phyloP scores from a whole-genome alignment of 2,329 filamentous ascomycete species.

The Neonectria faginata region DNA sequence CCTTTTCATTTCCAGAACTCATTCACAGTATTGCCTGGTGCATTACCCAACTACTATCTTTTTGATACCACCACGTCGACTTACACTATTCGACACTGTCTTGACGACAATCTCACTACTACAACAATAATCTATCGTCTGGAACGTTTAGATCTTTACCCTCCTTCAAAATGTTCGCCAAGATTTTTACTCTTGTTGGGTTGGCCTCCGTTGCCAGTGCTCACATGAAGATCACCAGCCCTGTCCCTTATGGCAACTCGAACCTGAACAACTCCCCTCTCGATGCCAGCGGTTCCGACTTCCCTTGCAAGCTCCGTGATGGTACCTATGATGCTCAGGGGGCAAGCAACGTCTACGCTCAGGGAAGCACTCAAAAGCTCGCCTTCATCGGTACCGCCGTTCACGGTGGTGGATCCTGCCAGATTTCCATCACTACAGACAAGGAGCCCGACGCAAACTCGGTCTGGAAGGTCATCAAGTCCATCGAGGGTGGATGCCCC shows the following conservation, averaged over 20 bases:
- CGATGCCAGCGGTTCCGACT: conserved; percentile 69
- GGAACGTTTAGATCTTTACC: conserved; percentile 46
- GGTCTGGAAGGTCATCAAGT: conserved; percentile 90
- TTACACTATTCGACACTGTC: conserved; percentile 44
- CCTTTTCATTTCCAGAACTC: conserved; percentile 41
- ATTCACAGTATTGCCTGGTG: conserved; percentile 44
- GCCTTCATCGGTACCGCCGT: conserved; percentile 77
- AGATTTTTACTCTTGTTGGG: conserved; percentile 64
- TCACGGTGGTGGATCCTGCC: conserved; percentile 94
- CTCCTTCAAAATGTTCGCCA: conserved; percentile 62
- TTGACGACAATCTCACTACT: conserved; percentile 44
- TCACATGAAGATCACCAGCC: conserved; percentile 80
- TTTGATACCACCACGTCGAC: conserved; percentile 37
- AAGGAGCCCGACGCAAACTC: conserved; percentile 72
- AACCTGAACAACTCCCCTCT: conserved; percentile 73
- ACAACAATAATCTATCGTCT: conserved; percentile 45
- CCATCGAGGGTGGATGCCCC: conserved; percentile 87
- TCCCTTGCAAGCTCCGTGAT: conserved; percentile 81
- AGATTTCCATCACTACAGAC: conserved; percentile 87
- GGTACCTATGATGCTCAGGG: conserved; percentile 59
- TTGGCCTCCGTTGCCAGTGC: conserved; percentile 72
- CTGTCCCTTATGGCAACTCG: conserved; percentile 68
- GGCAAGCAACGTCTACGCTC: conserved; percentile 68
- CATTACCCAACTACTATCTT: conserved; percentile 43
- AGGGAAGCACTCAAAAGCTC: conserved; percentile 60